phyloP scores from a whole-genome alignment of 2,329 filamentous ascomycete species.

The Pezicula radicicola region DNA sequence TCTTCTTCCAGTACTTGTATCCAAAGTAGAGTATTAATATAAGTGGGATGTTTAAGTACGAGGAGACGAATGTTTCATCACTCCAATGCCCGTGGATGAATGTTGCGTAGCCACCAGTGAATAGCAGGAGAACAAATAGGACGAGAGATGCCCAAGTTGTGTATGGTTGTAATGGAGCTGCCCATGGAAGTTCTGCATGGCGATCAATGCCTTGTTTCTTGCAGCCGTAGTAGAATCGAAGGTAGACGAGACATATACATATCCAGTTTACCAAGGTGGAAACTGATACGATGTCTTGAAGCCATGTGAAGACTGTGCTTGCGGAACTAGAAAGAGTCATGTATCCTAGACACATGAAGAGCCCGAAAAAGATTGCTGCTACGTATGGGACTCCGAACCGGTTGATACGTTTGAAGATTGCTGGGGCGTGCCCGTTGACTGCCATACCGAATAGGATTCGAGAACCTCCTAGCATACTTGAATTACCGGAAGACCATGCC shows the following conservation, averaged over 20 bases:
- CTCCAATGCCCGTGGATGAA: constrained; percentile 60
- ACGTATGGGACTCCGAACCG: constrained; percentile 53
- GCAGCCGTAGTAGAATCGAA: constrained; percentile 57
- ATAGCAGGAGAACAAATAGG: constrained; percentile 47
- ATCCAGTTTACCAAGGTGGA: constrained; percentile 20
- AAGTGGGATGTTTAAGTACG: constrained; percentile 64
- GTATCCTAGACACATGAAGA: constrained; percentile 56
- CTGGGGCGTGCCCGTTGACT: constrained; percentile 53
- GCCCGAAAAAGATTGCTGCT: constrained; percentile 49
- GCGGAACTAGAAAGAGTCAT: constrained; percentile 54
- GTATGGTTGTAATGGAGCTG: constrained; percentile 52
- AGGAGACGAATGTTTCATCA: constrained; percentile 55
- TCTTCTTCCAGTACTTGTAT: constrained; percentile 52
- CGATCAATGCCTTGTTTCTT: constrained; percentile 44
- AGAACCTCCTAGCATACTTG: constrained; percentile 54
- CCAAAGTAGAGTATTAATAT: constrained; percentile 48
- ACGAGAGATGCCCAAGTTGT: constrained; percentile 50
- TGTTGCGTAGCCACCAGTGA: constrained; percentile 62
- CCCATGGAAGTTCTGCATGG: constrained; percentile 39
- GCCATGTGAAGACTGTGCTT: constrained; percentile 61
- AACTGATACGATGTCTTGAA: constrained; percentile 51
- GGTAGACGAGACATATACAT: constrained; percentile 53
- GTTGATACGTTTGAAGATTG: constrained; percentile 50
- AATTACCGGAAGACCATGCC: constrained; percentile 64
- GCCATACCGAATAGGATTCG: constrained; percentile 56